phyloP scores from a whole-genome alignment of 176 grass and related monocot species.

The Phyllostachys edulis region DNA sequence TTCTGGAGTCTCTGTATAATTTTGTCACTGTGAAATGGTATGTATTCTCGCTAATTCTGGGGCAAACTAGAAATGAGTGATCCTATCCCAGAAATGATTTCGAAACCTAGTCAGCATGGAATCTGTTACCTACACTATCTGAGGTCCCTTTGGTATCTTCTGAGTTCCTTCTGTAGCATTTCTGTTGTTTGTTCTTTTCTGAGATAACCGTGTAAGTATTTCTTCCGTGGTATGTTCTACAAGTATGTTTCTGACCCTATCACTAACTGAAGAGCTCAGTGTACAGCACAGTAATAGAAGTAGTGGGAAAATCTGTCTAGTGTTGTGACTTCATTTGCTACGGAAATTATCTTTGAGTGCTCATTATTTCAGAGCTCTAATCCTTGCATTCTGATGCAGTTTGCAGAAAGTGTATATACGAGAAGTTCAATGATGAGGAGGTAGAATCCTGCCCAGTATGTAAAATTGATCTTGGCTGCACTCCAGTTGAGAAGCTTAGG shows the following conservation, averaged over 20 bases:
- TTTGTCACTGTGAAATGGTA: not conserved
- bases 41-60: not conserved
- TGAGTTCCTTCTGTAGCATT: not conserved
- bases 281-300: not conserved
- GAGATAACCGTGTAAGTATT: not conserved
- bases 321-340: not conserved
- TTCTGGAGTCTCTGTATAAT: not conserved
- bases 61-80: not conserved
- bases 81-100: not conserved
- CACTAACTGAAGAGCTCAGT: slow-evolving; percentile 11
- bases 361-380: slow-evolving; percentile 1
- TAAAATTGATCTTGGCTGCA: slow-evolving; percentile 65
- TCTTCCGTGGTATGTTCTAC: not conserved
- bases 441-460: slow-evolving; percentile 75
- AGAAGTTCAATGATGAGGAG: slow-evolving; percentile 77
- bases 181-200: not conserved
- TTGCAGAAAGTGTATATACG: slow-evolving; percentile 85
- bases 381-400: slow-evolving; percentile 39
- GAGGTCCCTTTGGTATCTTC: not conserved
- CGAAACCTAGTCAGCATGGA: not conserved
- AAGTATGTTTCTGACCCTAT: not conserved
- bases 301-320: not conserved
- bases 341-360: not conserved
- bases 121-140: not conserved
- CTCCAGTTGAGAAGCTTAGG: slow-evolving; percentile 86